Percentiles rank a stretch among this genome's conserved stretches.
Evolutionary conservation across 768 basidiomycete genomes (phyloP).

Genomic region (Holtermanniella nyarrowii): DNA sequence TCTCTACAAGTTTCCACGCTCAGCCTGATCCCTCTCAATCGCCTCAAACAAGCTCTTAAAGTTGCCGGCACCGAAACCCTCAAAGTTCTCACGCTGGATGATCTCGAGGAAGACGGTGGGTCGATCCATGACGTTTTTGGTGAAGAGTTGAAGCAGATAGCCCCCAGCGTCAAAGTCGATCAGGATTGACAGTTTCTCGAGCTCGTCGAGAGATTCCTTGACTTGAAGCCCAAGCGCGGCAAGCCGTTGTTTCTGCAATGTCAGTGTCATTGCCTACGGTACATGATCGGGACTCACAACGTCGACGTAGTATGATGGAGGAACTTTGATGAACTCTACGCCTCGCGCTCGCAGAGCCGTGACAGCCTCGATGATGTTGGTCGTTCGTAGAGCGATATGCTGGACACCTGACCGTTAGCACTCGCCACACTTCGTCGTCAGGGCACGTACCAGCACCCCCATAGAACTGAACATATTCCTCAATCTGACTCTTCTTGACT

Average conservation of each 20-base stretch:
- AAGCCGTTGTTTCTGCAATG: not conserved
- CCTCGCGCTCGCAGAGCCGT: constrained; percentile 1
- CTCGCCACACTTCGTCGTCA: not conserved
- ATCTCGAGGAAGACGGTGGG: constrained; percentile 2
- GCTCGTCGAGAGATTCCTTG: not conserved
- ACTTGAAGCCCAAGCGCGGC: not conserved
- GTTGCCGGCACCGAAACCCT: not conserved
- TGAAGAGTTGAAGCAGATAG: constrained; percentile 1
- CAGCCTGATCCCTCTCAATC: not conserved
- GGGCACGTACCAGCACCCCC: not conserved
- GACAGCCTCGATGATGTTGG: constrained; percentile 1
- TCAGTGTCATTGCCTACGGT: too few relatives aligned
- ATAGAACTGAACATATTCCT: constrained; percentile 1
- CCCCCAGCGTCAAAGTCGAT: constrained; percentile 2
- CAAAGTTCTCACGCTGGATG: constrained; percentile 1
- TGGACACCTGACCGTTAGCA: not conserved
- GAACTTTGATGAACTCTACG: constrained; percentile 1
- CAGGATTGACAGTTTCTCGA: not conserved
- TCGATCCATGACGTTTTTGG: constrained; percentile 1
- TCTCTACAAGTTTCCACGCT: not conserved
- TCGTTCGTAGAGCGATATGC: constrained; percentile 1
- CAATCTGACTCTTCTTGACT: not conserved
- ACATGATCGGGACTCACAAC: not conserved
- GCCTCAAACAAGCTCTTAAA: not conserved
- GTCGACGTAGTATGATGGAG: not conserved